Percentiles rank a stretch among this genome's conserved stretches.
These are phyloP conservation scores for Scorias spongiosa DNA, from an alignment of 2,329 filamentous ascomycete species.

Conservation along the genomic window DNA sequence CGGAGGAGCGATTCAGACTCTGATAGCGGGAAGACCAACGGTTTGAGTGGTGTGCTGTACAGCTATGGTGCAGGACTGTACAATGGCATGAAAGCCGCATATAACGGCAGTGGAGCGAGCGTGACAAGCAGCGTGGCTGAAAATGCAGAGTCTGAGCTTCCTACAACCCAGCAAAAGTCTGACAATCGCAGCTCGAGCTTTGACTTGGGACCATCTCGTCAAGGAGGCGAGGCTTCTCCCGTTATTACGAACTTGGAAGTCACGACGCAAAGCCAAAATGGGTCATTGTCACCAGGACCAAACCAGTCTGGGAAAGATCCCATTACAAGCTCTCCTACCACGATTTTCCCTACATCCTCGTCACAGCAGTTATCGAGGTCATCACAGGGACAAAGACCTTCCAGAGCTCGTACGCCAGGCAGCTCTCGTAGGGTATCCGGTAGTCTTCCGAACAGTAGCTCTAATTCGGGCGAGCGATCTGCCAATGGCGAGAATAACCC, in stretches of 20 bases:
- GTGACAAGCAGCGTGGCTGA: slow-evolving; percentile 29
- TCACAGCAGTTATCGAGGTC: slow-evolving; percentile 6
- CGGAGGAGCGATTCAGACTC: slow-evolving; percentile 16
- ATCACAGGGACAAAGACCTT: slow-evolving; percentile 8
- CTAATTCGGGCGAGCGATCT: slow-evolving; percentile 56
- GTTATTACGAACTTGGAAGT: slow-evolving; percentile 29
- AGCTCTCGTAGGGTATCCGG: slow-evolving; percentile 64
- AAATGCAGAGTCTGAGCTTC: slow-evolving; percentile 7
- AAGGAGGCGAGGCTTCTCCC: slow-evolving; percentile 20
- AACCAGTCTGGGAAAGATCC: slow-evolving; percentile 4
- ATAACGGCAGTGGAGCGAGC: slow-evolving; percentile 31
- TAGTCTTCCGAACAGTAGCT: slow-evolving; percentile 69
- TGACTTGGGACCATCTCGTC: background rate
- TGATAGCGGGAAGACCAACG: slow-evolving; percentile 50
- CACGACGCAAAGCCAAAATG: slow-evolving; percentile 30
- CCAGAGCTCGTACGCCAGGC: slow-evolving; percentile 30
- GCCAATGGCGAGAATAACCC: slow-evolving; percentile 41
- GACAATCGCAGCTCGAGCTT: slow-evolving; percentile 1
- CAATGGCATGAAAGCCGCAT: slow-evolving; percentile 26
- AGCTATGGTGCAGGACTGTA: slow-evolving; percentile 48
- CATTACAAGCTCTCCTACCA: slow-evolving; percentile 59
- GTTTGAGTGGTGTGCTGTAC: slow-evolving; percentile 50
- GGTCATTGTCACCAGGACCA: slow-evolving; percentile 25
- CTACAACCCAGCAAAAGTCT: slow-evolving; percentile 30
- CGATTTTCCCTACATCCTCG: slow-evolving; percentile 56